Evolutionary conservation across 352 stramenopile species (phyloP), one percentile per base, ranked within the genome.

Genomic region (Phytophthora crassamura): DNA sequence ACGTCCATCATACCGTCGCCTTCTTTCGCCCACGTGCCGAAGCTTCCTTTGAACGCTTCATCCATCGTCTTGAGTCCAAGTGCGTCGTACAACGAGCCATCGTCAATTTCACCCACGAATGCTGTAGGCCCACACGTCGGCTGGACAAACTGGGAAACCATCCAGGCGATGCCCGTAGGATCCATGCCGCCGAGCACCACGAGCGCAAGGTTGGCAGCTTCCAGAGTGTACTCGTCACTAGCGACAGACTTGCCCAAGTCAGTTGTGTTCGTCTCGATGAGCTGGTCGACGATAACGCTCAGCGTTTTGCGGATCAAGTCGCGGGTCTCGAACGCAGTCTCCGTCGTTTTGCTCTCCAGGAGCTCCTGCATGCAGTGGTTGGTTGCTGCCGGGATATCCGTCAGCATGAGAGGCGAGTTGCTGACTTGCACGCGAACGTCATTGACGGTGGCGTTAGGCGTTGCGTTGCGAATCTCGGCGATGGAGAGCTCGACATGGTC

Each of bases 61-160:
- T 67, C 64, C 43, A 74, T 38, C 8, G 59, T 74, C 15, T 47
- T 64, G 22, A 67, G 64, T 36, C 76, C 66, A 0, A 78, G 45
- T 12, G 70, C 67, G 22, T 83, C 62, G 10, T 63, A 40, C n/a
- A 75, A 15, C 15, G 34, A 61, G 6, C 74, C 74, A 14, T 82
- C 74, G 25, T 83, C 74, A 33, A 77, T 70, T 3, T 77, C 69
- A 10, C 64, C 69, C 0, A 77, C 39, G 16, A 73, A 74, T 6
- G 38, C 30, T 2, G 69, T 71, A 2, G 69, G 69, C 9, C 64
- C 69, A 65, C 69, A 77, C 15, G 35, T 65, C 28, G 74, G 72
- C 39, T 86, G 72, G 8, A 86, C 50, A 46, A 78, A 86, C 39
- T 83, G 62, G 4, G 67, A 60, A 4, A 74, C 41, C 72, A 86